Conservation (phyloP, 1,284 basidiomycete species). For the Trametes versicolor region DNA sequence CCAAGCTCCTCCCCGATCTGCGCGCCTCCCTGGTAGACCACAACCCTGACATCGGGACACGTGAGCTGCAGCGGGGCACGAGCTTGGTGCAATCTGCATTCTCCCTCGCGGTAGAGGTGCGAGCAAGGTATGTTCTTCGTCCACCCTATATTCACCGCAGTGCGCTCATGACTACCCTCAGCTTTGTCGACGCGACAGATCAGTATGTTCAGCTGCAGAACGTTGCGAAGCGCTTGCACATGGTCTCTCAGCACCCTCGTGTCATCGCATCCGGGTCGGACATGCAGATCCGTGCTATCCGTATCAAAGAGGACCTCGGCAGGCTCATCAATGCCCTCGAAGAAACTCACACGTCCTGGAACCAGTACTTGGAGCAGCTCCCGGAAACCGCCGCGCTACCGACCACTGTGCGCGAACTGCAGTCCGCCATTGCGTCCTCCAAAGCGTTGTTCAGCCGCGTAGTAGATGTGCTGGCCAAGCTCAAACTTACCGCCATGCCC, state of each 20-base stretch:
- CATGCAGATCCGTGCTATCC: slow-evolving; percentile 42
- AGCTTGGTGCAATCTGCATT: slow-evolving; percentile 86
- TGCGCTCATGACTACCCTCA: slow-evolving; percentile 23
- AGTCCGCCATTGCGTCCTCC: slow-evolving; percentile 23
- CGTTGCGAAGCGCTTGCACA: slow-evolving; percentile 33
- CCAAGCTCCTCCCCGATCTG: slow-evolving; percentile 75
- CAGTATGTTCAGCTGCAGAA: slow-evolving; percentile 24
- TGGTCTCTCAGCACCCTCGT: slow-evolving; percentile 25
- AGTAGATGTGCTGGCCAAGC: slow-evolving; percentile 36
- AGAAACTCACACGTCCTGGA: slow-evolving; percentile 48
- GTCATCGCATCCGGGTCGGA: slow-evolving; percentile 42
- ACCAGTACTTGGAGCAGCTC: slow-evolving; percentile 26
- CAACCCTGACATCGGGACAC: slow-evolving; percentile 84
- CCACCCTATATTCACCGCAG: neutral
- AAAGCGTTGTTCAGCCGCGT: slow-evolving; percentile 33
- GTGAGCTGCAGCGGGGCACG: slow-evolving; percentile 86
- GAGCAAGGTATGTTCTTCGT: slow-evolving; percentile 50
- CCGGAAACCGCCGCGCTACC: slow-evolving; percentile 17
- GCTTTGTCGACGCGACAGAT: slow-evolving; percentile 30
- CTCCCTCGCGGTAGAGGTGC: slow-evolving; percentile 62
- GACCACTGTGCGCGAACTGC: slow-evolving; percentile 23
- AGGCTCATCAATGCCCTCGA: slow-evolving; percentile 50
- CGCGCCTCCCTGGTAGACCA: slow-evolving; percentile 75
- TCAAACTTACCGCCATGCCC: slow-evolving; percentile 45
- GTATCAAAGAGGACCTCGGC: slow-evolving; percentile 47